Conservation (phyloP, 2,329 filamentous ascomycete species). For the Botryotinia globosa region DNA sequence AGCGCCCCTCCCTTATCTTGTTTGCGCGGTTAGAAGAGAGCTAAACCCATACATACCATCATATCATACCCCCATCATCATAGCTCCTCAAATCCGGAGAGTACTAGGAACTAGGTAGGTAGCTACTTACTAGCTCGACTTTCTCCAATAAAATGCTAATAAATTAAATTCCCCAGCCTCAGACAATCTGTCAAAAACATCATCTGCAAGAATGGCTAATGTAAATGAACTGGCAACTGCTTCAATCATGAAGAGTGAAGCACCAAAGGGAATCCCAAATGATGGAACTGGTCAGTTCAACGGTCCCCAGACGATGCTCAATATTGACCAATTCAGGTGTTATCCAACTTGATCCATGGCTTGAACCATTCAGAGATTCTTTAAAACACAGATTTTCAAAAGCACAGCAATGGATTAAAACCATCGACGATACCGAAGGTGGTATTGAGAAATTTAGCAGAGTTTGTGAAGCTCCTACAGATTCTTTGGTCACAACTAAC, state of each 20-base stretch:
- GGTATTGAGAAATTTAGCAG: conserved; percentile 88
- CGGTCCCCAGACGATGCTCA: neutral
- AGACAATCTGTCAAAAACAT: conserved; percentile 6
- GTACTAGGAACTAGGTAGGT: neutral
- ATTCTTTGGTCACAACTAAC: conserved; percentile 19
- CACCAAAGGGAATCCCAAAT: conserved; percentile 53
- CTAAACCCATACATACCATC: conserved; percentile 9
- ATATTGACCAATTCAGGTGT: conserved; percentile 60
- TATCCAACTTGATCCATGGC: conserved; percentile 81
- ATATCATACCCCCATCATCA: conserved; percentile 19
- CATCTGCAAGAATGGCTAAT: conserved; percentile 32
- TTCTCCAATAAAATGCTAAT: neutral
- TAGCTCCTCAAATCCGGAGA: conserved; percentile 14
- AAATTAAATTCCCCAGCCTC: neutral
- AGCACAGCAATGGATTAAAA: conserved; percentile 82
- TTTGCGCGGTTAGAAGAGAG: conserved; percentile 11
- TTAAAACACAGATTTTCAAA: conserved; percentile 75
- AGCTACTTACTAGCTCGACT: conserved; percentile 8
- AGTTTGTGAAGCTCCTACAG: conserved; percentile 46
- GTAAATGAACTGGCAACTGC: conserved; percentile 34
- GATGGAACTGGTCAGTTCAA: conserved; percentile 66
- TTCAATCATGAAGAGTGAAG: conserved; percentile 38
- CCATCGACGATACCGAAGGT: conserved; percentile 78
- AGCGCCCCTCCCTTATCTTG: conserved; percentile 10
- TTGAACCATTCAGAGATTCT: conserved; percentile 77